Base-by-base conservation (phyloP, 2,329 filamentous ascomycete species). In the Aureobasidium musti region DNA sequence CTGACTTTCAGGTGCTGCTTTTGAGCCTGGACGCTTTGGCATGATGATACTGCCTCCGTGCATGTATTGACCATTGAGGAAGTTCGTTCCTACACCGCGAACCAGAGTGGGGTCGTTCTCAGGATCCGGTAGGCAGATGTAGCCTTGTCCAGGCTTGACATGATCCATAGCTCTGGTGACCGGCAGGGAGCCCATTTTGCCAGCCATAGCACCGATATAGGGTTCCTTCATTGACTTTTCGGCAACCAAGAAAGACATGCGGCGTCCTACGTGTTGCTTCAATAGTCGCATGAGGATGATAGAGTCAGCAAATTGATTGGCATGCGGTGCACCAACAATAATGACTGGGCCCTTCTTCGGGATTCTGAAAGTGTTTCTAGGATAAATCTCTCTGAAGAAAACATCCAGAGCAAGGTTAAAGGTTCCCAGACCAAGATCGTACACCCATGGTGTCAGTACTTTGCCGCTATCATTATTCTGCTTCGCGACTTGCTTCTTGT, bases 311-410 rank as follows among this genome's bases (percentile, higher is more conserved):
- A 99, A 99, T 89, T 95, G 92, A 77, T 99, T 99, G 67, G 94
- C 94, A 82, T 99, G 95, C 71, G 95, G 95, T 65, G 94, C 95
- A 50, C 93, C 95, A 71, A 99, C 95, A 74, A 99, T 96, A 67
- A 99, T 91, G 69, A 99, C 87, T 0, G 95, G 93, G 0, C 93
- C 94, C 69, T 87, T 86, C 73, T 90, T 87, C 41, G 95, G 95
- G 52, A 99, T 91, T 79, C 93, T 94, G 92, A 95, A 99, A 69
- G 93, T 91, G 71, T 92, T 92, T 70, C 95, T 86, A 13, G 95
- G 95, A 76, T 98, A 93, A 21, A 99, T 92, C 79, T 98, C 95
- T 72, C 95, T 89, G 82, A 99, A 99, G 86, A 99, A 99, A 71
- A 97, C 87, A 79, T 98, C 94, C 70, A 96, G 88, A 63, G 98